Evolutionary conservation across 306 rosid genomes (phyloP), one percentile per base, ranked within the genome.

Genomic region (Trifolium pratense): DNA sequence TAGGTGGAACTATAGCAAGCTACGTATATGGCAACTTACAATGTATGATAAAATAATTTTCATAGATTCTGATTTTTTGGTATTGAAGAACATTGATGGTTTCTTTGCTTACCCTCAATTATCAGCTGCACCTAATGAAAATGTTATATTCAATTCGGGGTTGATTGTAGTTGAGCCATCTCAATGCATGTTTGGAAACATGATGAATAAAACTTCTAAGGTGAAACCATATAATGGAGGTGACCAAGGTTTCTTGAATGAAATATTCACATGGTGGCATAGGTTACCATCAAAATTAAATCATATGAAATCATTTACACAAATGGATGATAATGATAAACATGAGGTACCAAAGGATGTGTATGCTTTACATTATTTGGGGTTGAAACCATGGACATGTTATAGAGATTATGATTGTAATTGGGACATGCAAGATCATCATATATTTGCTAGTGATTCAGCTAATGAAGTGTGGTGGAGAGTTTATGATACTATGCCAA

Each of bases 381-480:
- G 99, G 1, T 60, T 84, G 77, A 94, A 94, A 87, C 99, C 99
- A 0, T 94, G 97, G 97, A 80, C 69, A 87, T 91, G 99, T 79
- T 89, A 94, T 5, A 89, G 76, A 45, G 99, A 94, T 36, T 91
- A 91, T 49, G 99, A 94, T n/a, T 91, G 99, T 59, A 94, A 94
- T 9, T 88, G 97, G 97, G 96, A 94, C 56, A 67, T 26, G 75
- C 7, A 14, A 18, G 82, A 56, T 13, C 83, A 14, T 10, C 85
- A 66, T 20, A 18, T 40, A 1, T 94, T 73, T 59, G 92, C 96
- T 0, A 89, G 96, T 65, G 95, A 89, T 48, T 52, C 79, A 0
- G 95, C 92, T 55, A 89, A 94, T 65, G 0, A 21, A 20, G 65
- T 31, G 53, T 91, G 98, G 98, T 91, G 98, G 98, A 8, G 79